These are phyloP conservation scores for Hibiscus syriacus DNA, from an alignment of 345 rosid species.

Conservation along the genomic window DNA sequence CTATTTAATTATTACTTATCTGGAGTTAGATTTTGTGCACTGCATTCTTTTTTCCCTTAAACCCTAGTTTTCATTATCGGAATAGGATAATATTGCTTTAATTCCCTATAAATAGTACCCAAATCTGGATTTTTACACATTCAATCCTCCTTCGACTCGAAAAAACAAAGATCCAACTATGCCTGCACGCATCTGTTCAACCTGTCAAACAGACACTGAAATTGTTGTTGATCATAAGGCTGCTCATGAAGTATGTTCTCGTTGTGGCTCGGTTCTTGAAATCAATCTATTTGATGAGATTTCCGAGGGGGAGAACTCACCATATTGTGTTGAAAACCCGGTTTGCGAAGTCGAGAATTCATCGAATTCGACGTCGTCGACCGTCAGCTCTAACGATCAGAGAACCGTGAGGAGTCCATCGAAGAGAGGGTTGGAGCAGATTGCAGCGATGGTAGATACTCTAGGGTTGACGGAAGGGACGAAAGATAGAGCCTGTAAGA, in stretches of 20 bases:
- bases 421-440: constrained; percentile 41
- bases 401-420: constrained; percentile 14
- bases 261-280: constrained; percentile 42
- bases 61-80: neutral
- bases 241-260: constrained; percentile 42
- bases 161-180: constrained; percentile 9
- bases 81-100: neutral
- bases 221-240: constrained; percentile 42
- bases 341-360: too few relatives aligned
- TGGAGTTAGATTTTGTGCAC: neutral
- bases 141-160: neutral
- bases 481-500: constrained; percentile 54
- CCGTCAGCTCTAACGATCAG: neutral
- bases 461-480: constrained; percentile 33
- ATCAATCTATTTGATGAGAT: constrained; percentile 38
- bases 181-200: constrained; percentile 35
- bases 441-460: constrained; percentile 43
- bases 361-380: too few relatives aligned
- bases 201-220: constrained; percentile 36
- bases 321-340: too few relatives aligned
- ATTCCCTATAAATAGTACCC: neutral
- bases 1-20: neutral
- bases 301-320: too few relatives aligned
- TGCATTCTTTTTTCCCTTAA: neutral
- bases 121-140: neutral